These are phyloP conservation scores for Carex pumila DNA, from an alignment of 176 grass and related monocot genomes.

Conservation along the genomic window DNA sequence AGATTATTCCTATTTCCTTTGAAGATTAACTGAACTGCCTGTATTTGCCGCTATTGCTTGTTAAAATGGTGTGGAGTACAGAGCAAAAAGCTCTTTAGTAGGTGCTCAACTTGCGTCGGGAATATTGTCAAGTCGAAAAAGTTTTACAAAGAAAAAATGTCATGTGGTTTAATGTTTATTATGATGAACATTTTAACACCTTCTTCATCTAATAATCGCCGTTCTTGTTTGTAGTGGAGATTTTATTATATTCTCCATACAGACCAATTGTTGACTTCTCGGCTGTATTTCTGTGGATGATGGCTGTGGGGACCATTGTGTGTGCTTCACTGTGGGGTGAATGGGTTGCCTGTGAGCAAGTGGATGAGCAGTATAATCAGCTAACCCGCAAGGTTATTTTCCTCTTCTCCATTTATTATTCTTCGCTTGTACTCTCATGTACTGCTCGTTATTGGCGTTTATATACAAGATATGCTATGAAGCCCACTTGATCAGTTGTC, in stretches of 20 bases:
- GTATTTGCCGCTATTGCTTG: neutral
- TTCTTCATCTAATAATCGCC: neutral
- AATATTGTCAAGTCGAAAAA: neutral
- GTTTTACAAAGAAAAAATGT: neutral
- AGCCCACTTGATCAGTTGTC: neutral
- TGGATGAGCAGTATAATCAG: constrained; percentile 78
- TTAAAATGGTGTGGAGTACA: neutral
- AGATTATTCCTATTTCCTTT: neutral
- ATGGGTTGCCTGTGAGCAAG: constrained; percentile 61
- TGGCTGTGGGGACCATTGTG: constrained; percentile 88
- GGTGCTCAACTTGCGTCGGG: neutral
- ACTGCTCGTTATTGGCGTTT: neutral
- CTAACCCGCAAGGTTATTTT: constrained; percentile 57
- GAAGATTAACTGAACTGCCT: neutral
- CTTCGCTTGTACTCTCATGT: neutral
- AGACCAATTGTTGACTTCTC: constrained; percentile 74
- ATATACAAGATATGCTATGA: neutral
- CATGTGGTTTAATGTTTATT: neutral
- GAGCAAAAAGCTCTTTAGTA: neutral
- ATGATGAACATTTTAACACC: neutral
- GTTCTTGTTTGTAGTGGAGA: constrained; percentile 56
- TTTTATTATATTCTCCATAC: constrained; percentile 85
- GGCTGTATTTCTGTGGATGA: constrained; percentile 80
- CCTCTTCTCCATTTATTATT: neutral
- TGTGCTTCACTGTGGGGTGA: constrained; percentile 80